These are phyloP conservation scores for Pichia phayaonensis DNA, from an alignment of 805 yeast species.

Conservation along the genomic window DNA sequence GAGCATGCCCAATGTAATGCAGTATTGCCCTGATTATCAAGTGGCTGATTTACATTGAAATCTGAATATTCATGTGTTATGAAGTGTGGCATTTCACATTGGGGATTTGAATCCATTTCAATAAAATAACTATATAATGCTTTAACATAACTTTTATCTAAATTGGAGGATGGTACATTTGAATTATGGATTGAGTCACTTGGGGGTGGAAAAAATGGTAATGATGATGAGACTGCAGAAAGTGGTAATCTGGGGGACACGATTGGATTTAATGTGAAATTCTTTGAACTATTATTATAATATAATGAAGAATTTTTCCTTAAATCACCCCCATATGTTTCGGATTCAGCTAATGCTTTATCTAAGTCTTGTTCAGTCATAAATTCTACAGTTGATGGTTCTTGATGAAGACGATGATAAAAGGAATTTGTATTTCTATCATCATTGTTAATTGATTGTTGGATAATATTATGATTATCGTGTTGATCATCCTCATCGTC, in stretches of 20 bases:
- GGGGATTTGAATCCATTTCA: slow-evolving; percentile 24
- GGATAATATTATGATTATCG: neutral
- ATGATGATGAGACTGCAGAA: neutral
- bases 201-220: neutral
- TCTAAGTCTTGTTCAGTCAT: slow-evolving; percentile 46
- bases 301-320: neutral
- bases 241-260: neutral
- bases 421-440: neutral
- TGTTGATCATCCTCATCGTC: neutral
- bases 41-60: slow-evolving; percentile 66
- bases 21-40: slow-evolving; percentile 92
- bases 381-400: slow-evolving; percentile 46
- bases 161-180: neutral
- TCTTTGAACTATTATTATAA: neutral
- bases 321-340: slow-evolving; percentile 11
- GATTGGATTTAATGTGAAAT: neutral
- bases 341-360: slow-evolving; percentile 27
- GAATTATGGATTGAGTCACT: neutral
- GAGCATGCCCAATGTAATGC: slow-evolving; percentile 98
- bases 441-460: neutral
- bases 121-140: slow-evolving; percentile 9
- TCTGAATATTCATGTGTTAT: slow-evolving; percentile 52
- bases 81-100: slow-evolving; percentile 44
- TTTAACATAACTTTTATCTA: slow-evolving; percentile 10
- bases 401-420: slow-evolving; percentile 7